Evolutionary conservation across 208 protist genomes (phyloP).

Genomic region (Tritrichomonas musculus): DNA sequence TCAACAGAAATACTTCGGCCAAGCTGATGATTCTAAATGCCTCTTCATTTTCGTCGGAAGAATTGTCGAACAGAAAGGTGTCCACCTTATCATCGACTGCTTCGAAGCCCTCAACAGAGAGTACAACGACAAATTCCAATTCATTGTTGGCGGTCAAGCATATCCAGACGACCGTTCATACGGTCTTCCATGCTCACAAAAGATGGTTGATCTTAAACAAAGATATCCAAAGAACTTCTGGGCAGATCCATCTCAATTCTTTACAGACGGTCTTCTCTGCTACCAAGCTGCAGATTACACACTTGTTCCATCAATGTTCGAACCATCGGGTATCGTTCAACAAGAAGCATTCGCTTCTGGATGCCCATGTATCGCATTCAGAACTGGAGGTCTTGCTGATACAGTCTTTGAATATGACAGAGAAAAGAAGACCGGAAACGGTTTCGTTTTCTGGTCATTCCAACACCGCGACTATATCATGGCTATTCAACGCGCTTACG

Average conservation of each 20-base stretch:
- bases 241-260: constrained; percentile 32
- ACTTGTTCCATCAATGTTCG: constrained; percentile 15
- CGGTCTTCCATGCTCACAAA: neutral
- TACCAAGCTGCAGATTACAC: constrained; percentile 20
- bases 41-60: constrained; percentile 27
- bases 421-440: neutral
- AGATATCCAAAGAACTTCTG: neutral
- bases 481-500: neutral
- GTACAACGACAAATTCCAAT: neutral
- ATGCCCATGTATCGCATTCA: neutral
- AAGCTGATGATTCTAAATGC: neutral
- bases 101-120: neutral
- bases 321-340: constrained; percentile 30
- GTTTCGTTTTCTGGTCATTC: neutral
- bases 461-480: constrained; percentile 1
- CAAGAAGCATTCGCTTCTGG: constrained; percentile 5
- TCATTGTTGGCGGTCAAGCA: constrained; percentile 22
- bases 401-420: constrained; percentile 32
- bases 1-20: constrained; percentile 19
- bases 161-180: neutral
- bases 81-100: constrained; percentile 16
- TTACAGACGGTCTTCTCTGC: neutral
- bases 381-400: constrained; percentile 20
- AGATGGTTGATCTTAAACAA: constrained; percentile 6
- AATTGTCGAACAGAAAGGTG: constrained; percentile 30